Evolutionary conservation across 345 rosid genomes (phyloP), one percentile per base, ranked within the genome.

Genomic region (Microcos paniculata): DNA sequence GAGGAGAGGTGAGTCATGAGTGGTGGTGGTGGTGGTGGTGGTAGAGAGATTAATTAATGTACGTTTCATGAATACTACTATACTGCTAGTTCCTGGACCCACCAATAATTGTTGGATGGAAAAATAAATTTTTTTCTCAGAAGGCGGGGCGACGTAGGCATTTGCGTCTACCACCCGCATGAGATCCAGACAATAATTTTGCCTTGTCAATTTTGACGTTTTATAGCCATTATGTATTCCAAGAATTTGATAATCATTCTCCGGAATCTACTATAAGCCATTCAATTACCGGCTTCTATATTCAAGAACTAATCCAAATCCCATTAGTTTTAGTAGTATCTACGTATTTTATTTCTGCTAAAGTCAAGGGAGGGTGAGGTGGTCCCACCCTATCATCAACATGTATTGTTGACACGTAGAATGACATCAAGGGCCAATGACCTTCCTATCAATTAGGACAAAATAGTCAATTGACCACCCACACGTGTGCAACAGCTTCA

Each of bases 401-500:
- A 33, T 70, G n/a, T n/a, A n/a, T n/a, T n/a, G 61, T 52, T 19
- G 73, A 52, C 64, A 71, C 48, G 64, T 53, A 51, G 57, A 7
- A 24, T 42, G 56, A 26, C 24, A 46, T 46, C 45, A 2, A 42
- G 10, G 11, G 45, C 45, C 45, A 8, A 6, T 0, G 45, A 9
- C 9, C 1, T 1, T 9, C 10, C 45, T 65, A 42, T 42, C 6
- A 43, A 6, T 6, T 42, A 1, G 31, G 46, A 26, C 71, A n/a
- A 6, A 45, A n/a, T n/a, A n/a, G n/a, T n/a, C 15, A 43, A 15
- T 21, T 16, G 5, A 46, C 19, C 55, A 46, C 9, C 23, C 40
- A 15, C 26, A 48, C 57, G 72, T 46, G 70, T 64, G 72, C 69
- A 35, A 24, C 42, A 61, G 21, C 64, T 16, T 15, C 57, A 52